These are phyloP conservation scores for Corchorus olitorius DNA, from an alignment of 345 rosid genomes.

Conservation along the genomic window DNA sequence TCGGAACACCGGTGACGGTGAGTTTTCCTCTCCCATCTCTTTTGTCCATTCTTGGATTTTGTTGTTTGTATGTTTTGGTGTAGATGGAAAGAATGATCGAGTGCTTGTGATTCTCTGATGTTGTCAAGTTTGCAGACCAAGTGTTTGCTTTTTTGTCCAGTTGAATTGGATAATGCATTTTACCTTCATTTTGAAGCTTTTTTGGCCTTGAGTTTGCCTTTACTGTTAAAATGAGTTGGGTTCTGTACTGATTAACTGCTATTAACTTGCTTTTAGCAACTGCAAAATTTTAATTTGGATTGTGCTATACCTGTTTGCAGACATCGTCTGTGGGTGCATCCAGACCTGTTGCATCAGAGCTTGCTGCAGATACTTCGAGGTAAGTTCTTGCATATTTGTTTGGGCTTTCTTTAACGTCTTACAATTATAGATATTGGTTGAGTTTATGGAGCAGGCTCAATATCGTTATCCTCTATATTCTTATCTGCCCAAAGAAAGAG, in stretches of 20 bases:
- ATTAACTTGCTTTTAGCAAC: neutral
- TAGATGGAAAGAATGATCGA: too few relatives aligned
- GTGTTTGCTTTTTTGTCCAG: too few relatives aligned
- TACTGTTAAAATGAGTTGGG: neutral
- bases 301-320: conserved; percentile 45
- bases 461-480: too few relatives aligned
- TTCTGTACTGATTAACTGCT: neutral
- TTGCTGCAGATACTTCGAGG: conserved; percentile 99
- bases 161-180: neutral
- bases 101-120: too few relatives aligned
- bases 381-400: conserved; percentile 29
- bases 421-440: conserved; percentile 15
- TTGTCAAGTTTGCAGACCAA: too few relatives aligned
- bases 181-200: too few relatives aligned
- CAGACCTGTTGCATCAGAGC: conserved; percentile 98
- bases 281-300: conserved; percentile 6
- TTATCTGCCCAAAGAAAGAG: too few relatives aligned
- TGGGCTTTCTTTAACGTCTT: neutral
- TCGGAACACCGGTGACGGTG: too few relatives aligned
- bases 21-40: too few relatives aligned
- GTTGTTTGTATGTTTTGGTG: too few relatives aligned
- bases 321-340: conserved; percentile 99
- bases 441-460: neutral
- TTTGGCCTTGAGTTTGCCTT: neutral
- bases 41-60: too few relatives aligned